Base-by-base conservation (phyloP, 768 basidiomycete species). In the Phallus indusiatus region DNA sequence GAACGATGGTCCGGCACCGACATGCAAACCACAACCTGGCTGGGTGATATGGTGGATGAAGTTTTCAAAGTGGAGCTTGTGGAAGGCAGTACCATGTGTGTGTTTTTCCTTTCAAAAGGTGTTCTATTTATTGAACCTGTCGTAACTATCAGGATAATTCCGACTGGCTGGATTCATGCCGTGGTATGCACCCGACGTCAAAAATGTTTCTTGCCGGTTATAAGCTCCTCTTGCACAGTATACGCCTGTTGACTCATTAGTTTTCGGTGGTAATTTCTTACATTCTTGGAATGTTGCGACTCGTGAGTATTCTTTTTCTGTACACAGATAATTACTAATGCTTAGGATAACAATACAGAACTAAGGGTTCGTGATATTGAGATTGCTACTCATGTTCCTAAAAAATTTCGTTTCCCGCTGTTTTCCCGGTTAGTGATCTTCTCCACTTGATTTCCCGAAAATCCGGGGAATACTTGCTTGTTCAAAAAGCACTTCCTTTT, bases 161-260 rank as follows among this genome's bases (percentile, higher is more conserved):
- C 95, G 1, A 86, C 92, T 1, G 95, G 95, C 0, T 99, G 95
- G 89, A 97, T 98, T 60, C 95, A 99, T 68, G 92, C 93, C 11
- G 95, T 99, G 46, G 94, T 95, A 69, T 69, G 88, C 73, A 52
- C 21, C 35, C 10, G 37, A 17, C n/a, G 17, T 33, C 53, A 3
- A 37, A 52, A 33, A 36, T 47, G 35, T 54, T 54, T 12, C 35
- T 47, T 6, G 16, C 54, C 5, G n/a, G 14, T 24, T 21, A 14
- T 42, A 34, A 18, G 55, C 47, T 56, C 5, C 48, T n/a, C 60
- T 17, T 46, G 60, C 35, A 28, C 65, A 95, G 88, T 85, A 90
- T 71, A 98, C 96, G 0, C 95, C 95, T 0, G 72, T 79, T 34
- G 94, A 99, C 68, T 88, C 94, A 4, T 76, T 99, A 47, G 96